Conservation (phyloP, 2,329 filamentous ascomycete species). For the Dothidotthia symphoricarpi region DNA sequence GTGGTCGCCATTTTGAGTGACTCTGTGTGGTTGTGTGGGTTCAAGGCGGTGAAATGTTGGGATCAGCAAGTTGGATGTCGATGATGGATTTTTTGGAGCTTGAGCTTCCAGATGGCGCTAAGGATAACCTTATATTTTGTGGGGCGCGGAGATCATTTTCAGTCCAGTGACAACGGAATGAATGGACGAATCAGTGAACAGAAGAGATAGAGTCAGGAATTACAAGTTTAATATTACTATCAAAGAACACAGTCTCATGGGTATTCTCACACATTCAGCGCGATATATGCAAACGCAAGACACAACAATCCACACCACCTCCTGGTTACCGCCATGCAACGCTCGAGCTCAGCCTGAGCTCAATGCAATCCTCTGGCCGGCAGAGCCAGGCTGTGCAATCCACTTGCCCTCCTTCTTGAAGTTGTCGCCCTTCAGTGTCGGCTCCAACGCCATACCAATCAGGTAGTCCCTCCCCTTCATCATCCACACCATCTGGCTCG, state of each 20-base stretch:
- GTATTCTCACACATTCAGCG: too few relatives aligned
- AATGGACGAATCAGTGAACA: too few relatives aligned
- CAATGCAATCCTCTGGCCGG: slow-evolving; percentile 20
- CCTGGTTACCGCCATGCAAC: too few relatives aligned
- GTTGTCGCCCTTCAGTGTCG: slow-evolving; percentile 29
- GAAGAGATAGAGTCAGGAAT: too few relatives aligned
- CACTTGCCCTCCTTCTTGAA: slow-evolving; percentile 41
- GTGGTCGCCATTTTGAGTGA: slow-evolving; percentile 22
- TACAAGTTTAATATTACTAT: too few relatives aligned
- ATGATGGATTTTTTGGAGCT: slow-evolving; percentile 28
- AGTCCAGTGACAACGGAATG: too few relatives aligned
- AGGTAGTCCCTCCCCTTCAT: slow-evolving; percentile 48
- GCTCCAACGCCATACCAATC: slow-evolving; percentile 24
- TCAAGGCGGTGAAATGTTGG: background rate
- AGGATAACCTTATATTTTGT: slow-evolving; percentile 18
- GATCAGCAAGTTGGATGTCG: slow-evolving; percentile 6
- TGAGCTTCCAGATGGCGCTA: slow-evolving; percentile 16
- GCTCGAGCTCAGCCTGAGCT: slow-evolving; percentile 21
- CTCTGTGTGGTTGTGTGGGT: slow-evolving; percentile 1
- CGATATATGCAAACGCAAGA: too few relatives aligned
- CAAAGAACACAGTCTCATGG: too few relatives aligned
- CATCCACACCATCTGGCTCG: slow-evolving; percentile 44
- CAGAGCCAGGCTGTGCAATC: slow-evolving; percentile 27
- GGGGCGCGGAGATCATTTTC: slow-evolving; percentile 9
- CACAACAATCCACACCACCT: too few relatives aligned